Conservation (phyloP, 345 rosid genomes). For the Diplotaxis tenuifolia region DNA sequence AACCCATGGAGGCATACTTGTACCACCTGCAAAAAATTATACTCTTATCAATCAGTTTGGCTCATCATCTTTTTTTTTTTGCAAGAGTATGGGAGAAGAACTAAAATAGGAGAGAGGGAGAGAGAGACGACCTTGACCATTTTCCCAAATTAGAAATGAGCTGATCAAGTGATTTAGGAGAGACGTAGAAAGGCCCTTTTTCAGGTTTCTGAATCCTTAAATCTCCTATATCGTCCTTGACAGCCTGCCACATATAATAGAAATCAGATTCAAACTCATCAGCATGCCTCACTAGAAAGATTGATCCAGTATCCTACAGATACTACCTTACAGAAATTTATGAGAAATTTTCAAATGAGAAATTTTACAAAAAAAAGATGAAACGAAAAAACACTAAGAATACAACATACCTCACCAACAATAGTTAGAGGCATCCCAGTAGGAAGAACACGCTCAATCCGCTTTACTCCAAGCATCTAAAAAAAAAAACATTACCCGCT, state of each 20-base stretch:
- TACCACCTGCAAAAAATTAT: conserved; percentile 66
- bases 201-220: conserved; percentile 64
- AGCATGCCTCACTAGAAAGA: neutral
- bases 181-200: conserved; percentile 86
- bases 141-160: conserved; percentile 87
- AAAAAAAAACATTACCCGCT: conserved; percentile 24
- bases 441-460: conserved; percentile 87
- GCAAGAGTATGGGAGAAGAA: conserved; percentile 23
- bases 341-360: neutral
- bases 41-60: conserved; percentile 19
- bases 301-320: conserved; percentile 19
- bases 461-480: conserved; percentile 98
- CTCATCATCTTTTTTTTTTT: conserved; percentile 2
- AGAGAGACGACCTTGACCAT: conserved; percentile 72
- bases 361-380: neutral
- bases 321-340: neutral
- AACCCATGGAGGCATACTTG: conserved; percentile 75
- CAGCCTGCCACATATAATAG: conserved; percentile 53
- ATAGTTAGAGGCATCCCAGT: conserved; percentile 87
- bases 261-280: conserved; percentile 3
- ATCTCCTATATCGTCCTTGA: conserved; percentile 89
- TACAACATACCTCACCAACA: conserved; percentile 81
- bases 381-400: neutral
- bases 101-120: neutral
- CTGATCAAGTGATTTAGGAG: conserved; percentile 80